Conservation (phyloP, 306 rosid genomes). For the Quercus ilex region DNA sequence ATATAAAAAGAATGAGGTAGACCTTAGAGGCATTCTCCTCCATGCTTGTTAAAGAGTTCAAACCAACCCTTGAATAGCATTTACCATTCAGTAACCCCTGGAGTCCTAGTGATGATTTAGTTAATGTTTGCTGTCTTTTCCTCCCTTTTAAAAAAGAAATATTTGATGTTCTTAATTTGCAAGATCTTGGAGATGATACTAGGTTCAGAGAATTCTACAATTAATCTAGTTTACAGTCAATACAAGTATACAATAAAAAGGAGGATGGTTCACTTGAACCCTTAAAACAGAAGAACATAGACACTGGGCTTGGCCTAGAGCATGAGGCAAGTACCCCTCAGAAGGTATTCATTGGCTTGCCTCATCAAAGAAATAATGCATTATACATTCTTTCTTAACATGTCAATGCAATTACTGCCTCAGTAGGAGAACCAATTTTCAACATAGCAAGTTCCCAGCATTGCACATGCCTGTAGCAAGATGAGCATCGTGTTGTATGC, state of each 20-base stretch:
- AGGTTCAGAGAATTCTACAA: slow-evolving; percentile 86
- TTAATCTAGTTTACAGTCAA: slow-evolving; percentile 78
- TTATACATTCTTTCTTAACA: neutral
- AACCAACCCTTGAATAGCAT: no score
- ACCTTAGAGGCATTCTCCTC: no score
- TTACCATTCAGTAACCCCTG: no score
- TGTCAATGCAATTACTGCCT: neutral
- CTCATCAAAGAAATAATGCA: slow-evolving; percentile 3
- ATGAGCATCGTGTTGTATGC: slow-evolving; percentile 13
- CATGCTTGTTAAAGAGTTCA: no score
- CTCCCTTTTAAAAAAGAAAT: neutral
- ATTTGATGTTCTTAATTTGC: slow-evolving; percentile 21
- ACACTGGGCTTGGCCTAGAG: slow-evolving; percentile 93
- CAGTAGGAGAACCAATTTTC: neutral
- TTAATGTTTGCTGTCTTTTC: neutral
- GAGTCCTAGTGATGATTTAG: slow-evolving; percentile 5
- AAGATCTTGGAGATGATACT: slow-evolving; percentile 84
- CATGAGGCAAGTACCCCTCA: slow-evolving; percentile 91
- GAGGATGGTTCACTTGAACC: slow-evolving; percentile 84
- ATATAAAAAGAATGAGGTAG: no score
- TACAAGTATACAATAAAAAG: slow-evolving; percentile 55
- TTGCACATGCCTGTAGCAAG: neutral
- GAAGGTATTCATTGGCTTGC: slow-evolving; percentile 47
- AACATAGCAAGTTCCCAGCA: neutral
- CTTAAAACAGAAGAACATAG: slow-evolving; percentile 86